phyloP scores from a whole-genome alignment of 805 yeast species.

The Isabelozyma pseudorhagii region DNA sequence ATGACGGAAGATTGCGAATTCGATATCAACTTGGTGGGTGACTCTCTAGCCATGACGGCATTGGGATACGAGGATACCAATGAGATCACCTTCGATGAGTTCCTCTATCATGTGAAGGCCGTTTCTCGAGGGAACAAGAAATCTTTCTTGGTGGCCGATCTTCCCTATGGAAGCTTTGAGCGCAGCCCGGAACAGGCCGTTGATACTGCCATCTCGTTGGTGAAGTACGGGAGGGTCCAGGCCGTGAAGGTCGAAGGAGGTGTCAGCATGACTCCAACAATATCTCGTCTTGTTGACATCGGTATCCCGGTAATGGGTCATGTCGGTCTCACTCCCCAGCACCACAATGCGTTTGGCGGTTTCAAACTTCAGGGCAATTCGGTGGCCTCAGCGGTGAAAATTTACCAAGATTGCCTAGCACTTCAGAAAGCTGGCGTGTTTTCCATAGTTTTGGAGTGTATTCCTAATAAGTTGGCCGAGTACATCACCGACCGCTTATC shows the following conservation, averaged over 20 bases:
- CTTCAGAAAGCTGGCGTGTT: constrained; percentile 78
- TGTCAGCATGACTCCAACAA: constrained; percentile 49
- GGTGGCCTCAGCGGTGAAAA: constrained; percentile 47
- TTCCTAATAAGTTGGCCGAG: constrained; percentile 71
- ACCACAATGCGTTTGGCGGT: constrained; percentile 76
- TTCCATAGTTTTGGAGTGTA: constrained; percentile 75
- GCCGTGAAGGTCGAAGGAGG: constrained; percentile 90
- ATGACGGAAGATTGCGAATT: constrained; percentile 64
- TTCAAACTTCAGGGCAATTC: constrained; percentile 81
- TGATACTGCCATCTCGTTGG: constrained; percentile 50
- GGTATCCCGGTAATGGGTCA: constrained; percentile 94
- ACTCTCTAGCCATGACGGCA: constrained; percentile 89
- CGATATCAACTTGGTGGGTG: constrained; percentile 82
- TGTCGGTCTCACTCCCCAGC: constrained; percentile 89
- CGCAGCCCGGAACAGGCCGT: constrained; percentile 59
- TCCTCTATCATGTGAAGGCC: constrained; percentile 70
- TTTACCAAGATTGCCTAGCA: constrained; percentile 65
- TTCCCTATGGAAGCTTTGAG: constrained; percentile 89
- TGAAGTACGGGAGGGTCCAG: constrained; percentile 56
- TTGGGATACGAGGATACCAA: constrained; percentile 78
- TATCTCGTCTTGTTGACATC: constrained; percentile 52
- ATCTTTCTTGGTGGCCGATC: constrained; percentile 75
- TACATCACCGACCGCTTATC: constrained; percentile 55
- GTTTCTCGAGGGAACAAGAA: constrained; percentile 67
- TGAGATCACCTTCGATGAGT: constrained; percentile 75